Base-by-base conservation (phyloP, 1,139 yeast species). In the Saccharomyces hybrid region DNA sequence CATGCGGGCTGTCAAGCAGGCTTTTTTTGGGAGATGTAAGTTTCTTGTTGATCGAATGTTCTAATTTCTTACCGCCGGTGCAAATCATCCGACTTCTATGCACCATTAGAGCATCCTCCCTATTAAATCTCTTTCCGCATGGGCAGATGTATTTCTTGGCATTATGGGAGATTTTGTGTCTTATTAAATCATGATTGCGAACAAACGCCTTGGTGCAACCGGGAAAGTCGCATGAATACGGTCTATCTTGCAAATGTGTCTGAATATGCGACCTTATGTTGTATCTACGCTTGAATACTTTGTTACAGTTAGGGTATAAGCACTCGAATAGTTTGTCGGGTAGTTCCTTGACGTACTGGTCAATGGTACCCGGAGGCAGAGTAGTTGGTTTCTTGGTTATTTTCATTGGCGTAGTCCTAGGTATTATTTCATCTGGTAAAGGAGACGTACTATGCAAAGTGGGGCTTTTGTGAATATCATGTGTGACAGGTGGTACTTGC, bases 241-340 rank as follows among this genome's bases (percentile, higher is more conserved):
- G 99, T 55, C 98, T 77, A 70, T 93, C 99, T 68, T 95, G 85
- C 53, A 93, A 74, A 75, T 93, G 99, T 0, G 99, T 93, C 69
- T 93, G 99, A 54, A 93, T 90, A 69, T 93, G 99, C 0, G 97
- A 89, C 58, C 98, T 78, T 13, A 89, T 90, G 67, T 93, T 93
- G 73, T 95, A 95, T 53, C 97, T 77, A 65, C 99, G 78, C 8
- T 91, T 84, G 71, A 93, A 93, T 55, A 80, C 75, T 70, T 93
- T 89, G 23, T 88, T 88, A 72, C 99, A 93, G 55, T 80, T 78
- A 29, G 87, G 82, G 69, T 78, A 93, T 54, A 81, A 78, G 70
- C 99, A 93, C 42, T 83, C 78, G 71, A 80, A 95, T 29, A 73
- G 72, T 60, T 82, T 82, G 53, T 84, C 79, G 6, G 70, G 66